phyloP scores from a whole-genome alignment of 2,329 filamentous ascomycete genomes.

The Botryotinia calthae region DNA sequence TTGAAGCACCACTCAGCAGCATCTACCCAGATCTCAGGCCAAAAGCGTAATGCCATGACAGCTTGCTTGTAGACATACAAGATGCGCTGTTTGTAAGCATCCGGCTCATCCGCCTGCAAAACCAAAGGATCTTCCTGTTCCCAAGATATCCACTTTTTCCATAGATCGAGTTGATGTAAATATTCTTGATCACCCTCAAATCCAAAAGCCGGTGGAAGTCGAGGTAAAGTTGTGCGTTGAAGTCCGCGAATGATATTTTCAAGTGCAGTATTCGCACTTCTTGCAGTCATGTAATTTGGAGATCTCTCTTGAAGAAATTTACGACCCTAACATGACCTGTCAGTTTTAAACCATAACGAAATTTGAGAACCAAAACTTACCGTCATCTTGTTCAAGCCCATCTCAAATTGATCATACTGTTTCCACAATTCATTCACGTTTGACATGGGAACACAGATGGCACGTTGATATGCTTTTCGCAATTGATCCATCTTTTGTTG shows the following conservation, averaged over 20 bases:
- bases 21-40: conserved; percentile 94
- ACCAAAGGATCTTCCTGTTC: conserved; percentile 91
- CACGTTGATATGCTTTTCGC: conserved; percentile 87
- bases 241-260: conserved; percentile 81
- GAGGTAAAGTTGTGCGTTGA: conserved; percentile 73
- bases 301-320: conserved; percentile 94
- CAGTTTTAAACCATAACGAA: conserved; percentile 21
- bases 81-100: conserved; percentile 73
- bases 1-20: conserved; percentile 90
- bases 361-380: conserved; percentile 48
- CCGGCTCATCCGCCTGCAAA: conserved; percentile 75
- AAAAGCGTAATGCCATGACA: conserved; percentile 88
- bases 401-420: conserved; percentile 96
- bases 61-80: conserved; percentile 92
- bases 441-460: conserved; percentile 81
- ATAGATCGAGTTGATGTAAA: conserved; percentile 77
- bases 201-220: conserved; percentile 76
- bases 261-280: conserved; percentile 84
- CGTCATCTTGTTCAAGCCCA: conserved; percentile 87
- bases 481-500: conserved; percentile 96
- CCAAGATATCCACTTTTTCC: conserved; percentile 94
- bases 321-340: conserved; percentile 61
- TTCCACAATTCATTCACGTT: conserved; percentile 88
- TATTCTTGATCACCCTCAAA: conserved; percentile 88
- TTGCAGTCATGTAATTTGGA: conserved; percentile 91